These are phyloP conservation scores for Cercophora sp. DNA, from an alignment of 495 filamentous ascomycete genomes.

Conservation along the genomic window DNA sequence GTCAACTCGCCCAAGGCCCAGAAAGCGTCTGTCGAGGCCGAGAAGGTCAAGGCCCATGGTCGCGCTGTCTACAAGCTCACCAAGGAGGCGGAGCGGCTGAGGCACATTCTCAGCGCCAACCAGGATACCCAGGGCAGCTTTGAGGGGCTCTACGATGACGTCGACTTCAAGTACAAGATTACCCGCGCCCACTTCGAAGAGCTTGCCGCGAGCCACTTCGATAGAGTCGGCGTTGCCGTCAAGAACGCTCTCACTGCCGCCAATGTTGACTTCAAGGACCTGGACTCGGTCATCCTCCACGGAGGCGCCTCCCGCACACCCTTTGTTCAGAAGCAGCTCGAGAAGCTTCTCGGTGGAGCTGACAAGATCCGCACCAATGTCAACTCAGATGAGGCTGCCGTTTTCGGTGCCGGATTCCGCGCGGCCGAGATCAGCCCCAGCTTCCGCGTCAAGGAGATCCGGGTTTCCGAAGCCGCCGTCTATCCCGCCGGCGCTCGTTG, in stretches of 20 bases:
- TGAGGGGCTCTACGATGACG: constrained; percentile 83
- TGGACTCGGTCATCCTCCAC: constrained; percentile 89
- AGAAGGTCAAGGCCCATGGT: constrained; percentile 66
- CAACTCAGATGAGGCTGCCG: constrained; percentile 94
- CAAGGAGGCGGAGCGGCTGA: constrained; percentile 83
- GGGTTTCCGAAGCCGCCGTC: constrained; percentile 64
- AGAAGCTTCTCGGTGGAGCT: constrained; percentile 63
- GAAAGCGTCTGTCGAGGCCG: constrained; percentile 56
- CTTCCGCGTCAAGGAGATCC: constrained; percentile 97
- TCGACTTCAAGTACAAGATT: constrained; percentile 91
- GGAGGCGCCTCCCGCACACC: constrained; percentile 89
- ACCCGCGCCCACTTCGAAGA: constrained; percentile 78
- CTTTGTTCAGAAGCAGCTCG: constrained; percentile 87
- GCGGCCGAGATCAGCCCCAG: constrained; percentile 85
- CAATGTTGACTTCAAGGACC: constrained; percentile 65
- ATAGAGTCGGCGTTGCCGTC: constrained; percentile 65
- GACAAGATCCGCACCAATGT: constrained; percentile 89
- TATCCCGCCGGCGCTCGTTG: constrained; percentile 73
- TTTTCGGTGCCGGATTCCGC: constrained; percentile 94
- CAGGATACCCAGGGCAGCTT: constrained; percentile 73
- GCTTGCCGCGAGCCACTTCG: constrained; percentile 63
- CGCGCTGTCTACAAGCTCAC: constrained; percentile 81
- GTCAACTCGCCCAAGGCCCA: constrained; percentile 66
- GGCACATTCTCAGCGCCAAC: constrained; percentile 93
- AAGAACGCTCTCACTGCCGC: constrained; percentile 70